Percentiles rank a stretch among this genome's conserved stretches.
Conservation (phyloP, 148 eudicot species). For the Gaultheria prostrata region DNA sequence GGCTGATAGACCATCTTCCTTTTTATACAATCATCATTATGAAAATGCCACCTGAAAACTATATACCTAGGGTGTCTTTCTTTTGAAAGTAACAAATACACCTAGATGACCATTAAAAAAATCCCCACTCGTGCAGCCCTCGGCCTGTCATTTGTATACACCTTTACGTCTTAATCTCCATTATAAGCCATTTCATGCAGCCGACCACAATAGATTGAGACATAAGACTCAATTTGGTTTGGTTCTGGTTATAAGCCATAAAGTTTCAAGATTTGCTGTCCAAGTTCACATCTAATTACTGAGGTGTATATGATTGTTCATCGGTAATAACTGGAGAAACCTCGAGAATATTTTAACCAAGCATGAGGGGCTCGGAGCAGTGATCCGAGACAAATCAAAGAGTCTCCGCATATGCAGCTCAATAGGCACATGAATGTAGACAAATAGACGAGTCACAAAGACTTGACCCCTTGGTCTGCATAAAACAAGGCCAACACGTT, state of each 20-base stretch:
- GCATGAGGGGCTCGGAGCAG: not conserved
- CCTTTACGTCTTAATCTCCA: not conserved
- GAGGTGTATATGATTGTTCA: not conserved
- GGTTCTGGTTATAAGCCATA: too few relatives aligned
- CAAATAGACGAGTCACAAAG: not conserved
- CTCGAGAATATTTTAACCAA: not conserved
- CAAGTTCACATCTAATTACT: too few relatives aligned
- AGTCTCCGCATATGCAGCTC: not conserved
- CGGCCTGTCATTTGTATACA: not conserved
- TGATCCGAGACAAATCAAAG: not conserved
- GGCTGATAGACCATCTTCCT: too few relatives aligned
- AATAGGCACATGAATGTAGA: not conserved
- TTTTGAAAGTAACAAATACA: too few relatives aligned
- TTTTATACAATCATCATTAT: too few relatives aligned
- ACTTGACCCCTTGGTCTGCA: not conserved
- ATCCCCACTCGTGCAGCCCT: not conserved
- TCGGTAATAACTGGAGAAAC: not conserved
- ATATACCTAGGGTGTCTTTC: too few relatives aligned
- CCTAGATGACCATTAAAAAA: not conserved
- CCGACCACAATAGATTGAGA: too few relatives aligned
- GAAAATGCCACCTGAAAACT: too few relatives aligned
- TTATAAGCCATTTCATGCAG: not conserved
- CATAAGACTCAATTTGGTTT: too few relatives aligned
- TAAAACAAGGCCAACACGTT: not conserved
- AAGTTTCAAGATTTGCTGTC: too few relatives aligned